Evolutionary conservation across 2,329 filamentous ascomycete genomes (phyloP), one percentile per base, ranked within the genome.

Genomic region (Arthroderma sp.): DNA sequence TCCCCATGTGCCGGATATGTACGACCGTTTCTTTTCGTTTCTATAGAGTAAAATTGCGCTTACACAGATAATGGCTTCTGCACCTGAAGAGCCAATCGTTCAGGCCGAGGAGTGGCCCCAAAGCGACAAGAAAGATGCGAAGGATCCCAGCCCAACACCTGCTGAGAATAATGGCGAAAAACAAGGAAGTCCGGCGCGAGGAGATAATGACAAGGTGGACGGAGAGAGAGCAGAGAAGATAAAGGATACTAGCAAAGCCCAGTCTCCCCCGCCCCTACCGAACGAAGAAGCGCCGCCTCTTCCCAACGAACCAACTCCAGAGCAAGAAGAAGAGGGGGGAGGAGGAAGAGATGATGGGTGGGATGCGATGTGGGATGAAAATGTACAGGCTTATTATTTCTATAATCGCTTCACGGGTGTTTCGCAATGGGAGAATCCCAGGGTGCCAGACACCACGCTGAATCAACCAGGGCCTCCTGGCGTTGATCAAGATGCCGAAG

Each of bases 341-440:
- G 15, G 15, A 22, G 15, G 15, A 22, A 22, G 15, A 22, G 72
- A 80, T 47, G 76, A 82, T 60, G 87, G 87, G 48, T 94, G 87
- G 87, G 79, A 83, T 48, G 79, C 78, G 32, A 71, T 83, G 47
- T 93, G 84, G 83, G 86, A 93, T 55, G 65, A 74, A 27, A 71
- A 62, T 42, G 72, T 74, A 1, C 74, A 81, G 51, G 73, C 78
- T 4, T 94, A 80, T 68, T 93, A 86, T 66, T 94, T 93, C 66
- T 80, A 80, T 70, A 94, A 94, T 61, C 78, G 81, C 53, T 80
- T 83, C 61, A 91, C 84, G 3, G 73, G 77, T 32, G 68, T 75
- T 47, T 78, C 78, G 44, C 86, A 91, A 58, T 91, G 86, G 82
- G 83, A 89, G 32, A 94, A 94, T 56, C 87, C 87, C 4, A 82